Conservation (phyloP, 2,329 filamentous ascomycete genomes). For the Fusarium luffae region DNA sequence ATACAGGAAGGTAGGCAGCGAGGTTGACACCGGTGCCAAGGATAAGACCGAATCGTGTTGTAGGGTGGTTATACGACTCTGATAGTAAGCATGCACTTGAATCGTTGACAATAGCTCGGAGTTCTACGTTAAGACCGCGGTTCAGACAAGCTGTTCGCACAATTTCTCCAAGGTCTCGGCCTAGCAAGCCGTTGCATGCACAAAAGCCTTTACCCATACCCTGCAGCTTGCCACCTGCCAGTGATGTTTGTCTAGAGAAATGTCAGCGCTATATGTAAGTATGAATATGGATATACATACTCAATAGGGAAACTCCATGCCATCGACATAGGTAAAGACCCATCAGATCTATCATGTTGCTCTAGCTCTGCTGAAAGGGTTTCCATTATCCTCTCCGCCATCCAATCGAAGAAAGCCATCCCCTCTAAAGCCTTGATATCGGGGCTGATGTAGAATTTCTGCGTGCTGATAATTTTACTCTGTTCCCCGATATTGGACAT, state of each 20-base stretch:
- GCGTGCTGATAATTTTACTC: conserved; percentile 65
- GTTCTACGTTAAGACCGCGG: conserved; percentile 63
- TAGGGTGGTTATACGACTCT: conserved; percentile 67
- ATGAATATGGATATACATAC: conserved; percentile 44
- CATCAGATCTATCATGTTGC: conserved; percentile 50
- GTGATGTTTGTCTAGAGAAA: conserved; percentile 67
- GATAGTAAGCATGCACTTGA: conserved; percentile 74
- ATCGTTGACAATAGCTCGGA: conserved; percentile 74
- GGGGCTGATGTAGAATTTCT: conserved; percentile 66
- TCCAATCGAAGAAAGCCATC: conserved; percentile 74
- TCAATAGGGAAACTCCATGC: conserved; percentile 78
- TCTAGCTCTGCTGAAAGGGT: conserved; percentile 61
- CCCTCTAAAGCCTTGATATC: conserved; percentile 68
- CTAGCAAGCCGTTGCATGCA: conserved; percentile 67
- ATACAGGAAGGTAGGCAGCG: conserved; percentile 70
- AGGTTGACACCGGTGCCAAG: conserved; percentile 76
- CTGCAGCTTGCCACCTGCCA: conserved; percentile 67
- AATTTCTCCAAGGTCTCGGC: conserved; percentile 69
- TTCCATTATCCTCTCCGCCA: conserved; percentile 69
- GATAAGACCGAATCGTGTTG: conserved; percentile 72
- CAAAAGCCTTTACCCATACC: conserved; percentile 75
- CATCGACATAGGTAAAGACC: conserved; percentile 67
- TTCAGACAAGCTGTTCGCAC: conserved; percentile 65
- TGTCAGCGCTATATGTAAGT: conserved; percentile 39
- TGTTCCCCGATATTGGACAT: conserved; percentile 52